Evolutionary conservation across 257 asterid species (phyloP).

Genomic region (Echium plantagineum): DNA sequence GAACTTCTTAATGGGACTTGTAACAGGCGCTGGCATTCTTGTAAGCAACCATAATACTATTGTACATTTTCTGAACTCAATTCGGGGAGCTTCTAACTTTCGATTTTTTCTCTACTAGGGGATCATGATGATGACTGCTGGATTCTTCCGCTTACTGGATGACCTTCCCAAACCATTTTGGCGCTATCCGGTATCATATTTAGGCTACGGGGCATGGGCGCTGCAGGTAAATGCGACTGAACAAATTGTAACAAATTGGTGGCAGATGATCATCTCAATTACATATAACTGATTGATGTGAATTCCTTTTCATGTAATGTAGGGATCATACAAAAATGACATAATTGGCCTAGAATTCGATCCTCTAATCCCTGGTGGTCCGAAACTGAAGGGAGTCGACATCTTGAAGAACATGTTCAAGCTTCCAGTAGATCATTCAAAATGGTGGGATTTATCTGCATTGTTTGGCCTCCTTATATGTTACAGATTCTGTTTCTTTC

Average conservation of each 20-base stretch:
- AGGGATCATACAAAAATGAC: slow-evolving; percentile 77
- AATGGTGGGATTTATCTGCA: slow-evolving; percentile 77
- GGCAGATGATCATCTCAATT: no score
- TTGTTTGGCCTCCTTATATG: slow-evolving; percentile 38
- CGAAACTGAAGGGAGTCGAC: slow-evolving; percentile 45
- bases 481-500: slow-evolving; percentile 53
- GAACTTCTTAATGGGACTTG: slow-evolving; percentile 88
- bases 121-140: slow-evolving; percentile 94
- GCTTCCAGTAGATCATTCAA: slow-evolving; percentile 55
- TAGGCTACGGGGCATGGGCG: slow-evolving; percentile 84
- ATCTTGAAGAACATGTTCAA: slow-evolving; percentile 44
- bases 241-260: no score
- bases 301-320: slow-evolving; percentile 4
- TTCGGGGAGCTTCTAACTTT: neutral
- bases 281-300: no score
- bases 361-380: slow-evolving; percentile 49
- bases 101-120: slow-evolving; percentile 32
- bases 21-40: slow-evolving; percentile 88
- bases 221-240: slow-evolving; percentile 43
- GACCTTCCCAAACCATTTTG: slow-evolving; percentile 82
- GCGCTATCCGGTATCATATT: slow-evolving; percentile 78
- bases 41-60: slow-evolving; percentile 29
- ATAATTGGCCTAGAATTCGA: slow-evolving; percentile 61
- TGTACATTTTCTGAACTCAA: neutral
- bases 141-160: slow-evolving; percentile 73